Percentiles rank a stretch among this genome's conserved stretches.
These are phyloP conservation scores for Lignosus rhinocerotis DNA, from an alignment of 1,284 basidiomycete genomes.

Conservation along the genomic window DNA sequence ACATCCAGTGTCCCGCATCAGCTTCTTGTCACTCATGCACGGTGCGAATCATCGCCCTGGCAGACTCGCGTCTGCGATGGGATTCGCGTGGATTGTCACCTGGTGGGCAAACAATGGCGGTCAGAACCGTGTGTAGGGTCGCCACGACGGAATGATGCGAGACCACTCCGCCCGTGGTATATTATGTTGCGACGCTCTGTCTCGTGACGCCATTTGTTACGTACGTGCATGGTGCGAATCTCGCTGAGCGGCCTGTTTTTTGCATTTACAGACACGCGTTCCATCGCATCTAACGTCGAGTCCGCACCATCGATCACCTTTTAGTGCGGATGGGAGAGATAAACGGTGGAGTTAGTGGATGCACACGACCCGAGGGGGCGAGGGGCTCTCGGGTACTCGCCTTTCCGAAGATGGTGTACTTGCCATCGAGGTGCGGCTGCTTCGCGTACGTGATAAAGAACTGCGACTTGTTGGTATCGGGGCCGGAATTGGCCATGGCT, in stretches of 20 bases:
- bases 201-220: slow-evolving; percentile 30
- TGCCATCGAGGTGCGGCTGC: slow-evolving; percentile 89
- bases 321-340: neutral
- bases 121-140: neutral
- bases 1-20: neutral
- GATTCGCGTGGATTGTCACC: slow-evolving; percentile 95
- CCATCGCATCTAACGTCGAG: slow-evolving; percentile 87
- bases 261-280: slow-evolving; percentile 85
- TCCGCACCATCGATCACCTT: slow-evolving; percentile 92
- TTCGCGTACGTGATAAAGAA: slow-evolving; percentile 95
- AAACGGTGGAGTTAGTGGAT: neutral
- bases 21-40: neutral
- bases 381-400: slow-evolving; percentile 14
- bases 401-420: slow-evolving; percentile 93
- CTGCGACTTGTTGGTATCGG: slow-evolving; percentile 92
- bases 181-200: neutral
- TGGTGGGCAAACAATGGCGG: slow-evolving; percentile 33
- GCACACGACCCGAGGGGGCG: neutral
- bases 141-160: neutral
- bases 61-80: slow-evolving; percentile 76
- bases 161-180: neutral
- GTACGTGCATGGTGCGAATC: slow-evolving; percentile 78
- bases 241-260: slow-evolving; percentile 89
- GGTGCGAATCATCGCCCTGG: slow-evolving; percentile 23
- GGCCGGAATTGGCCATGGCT: slow-evolving; percentile 97